Evolutionary conservation across 177 flowering plant species (phyloP), one percentile per base, ranked within the genome.

Genomic region (Vitis hybrid): DNA sequence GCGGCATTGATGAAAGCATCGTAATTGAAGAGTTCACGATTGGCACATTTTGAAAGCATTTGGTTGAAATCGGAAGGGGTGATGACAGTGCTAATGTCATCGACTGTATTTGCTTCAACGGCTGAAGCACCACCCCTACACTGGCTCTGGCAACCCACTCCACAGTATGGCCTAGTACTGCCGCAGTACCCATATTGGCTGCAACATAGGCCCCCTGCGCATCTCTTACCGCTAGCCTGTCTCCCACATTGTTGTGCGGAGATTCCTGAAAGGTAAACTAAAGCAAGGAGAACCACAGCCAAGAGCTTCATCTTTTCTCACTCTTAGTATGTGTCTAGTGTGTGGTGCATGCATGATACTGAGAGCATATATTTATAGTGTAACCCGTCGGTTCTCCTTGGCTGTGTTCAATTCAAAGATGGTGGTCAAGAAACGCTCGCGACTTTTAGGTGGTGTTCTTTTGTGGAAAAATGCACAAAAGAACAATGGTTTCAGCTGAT

Each of bases 171-270:
- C 5, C 49, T 2, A 1, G 73, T 77, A 52, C 32, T 69, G 59
- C 80, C 80, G 30, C 80, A 77, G 52, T 56, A 77, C 14, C 80
- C 80, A 17, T 8, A 73, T 55, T 73, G 50, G 60, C 80, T 77
- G 63, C 80, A 77, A 45, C 80, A 73, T 2, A 23, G 58, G 10
- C 73, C 70, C 50, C 56, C 56, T 2, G 76, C 59, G 54, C 80
- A 77, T 19, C 49, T 69, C 76, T 4, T 62, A 58, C 11, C 70
- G 56, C 1, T 73, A 26, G 30, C 73, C 55, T 77, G 76, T 13
- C 45, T 73, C 52, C 80, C 80, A 61, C 80, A 77, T 59, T 77
- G 76, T 56, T 77, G 70, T 1, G 72, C 72, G 3, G 77, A 21
- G 18, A 13, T 52, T 52, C 14, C 17, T 30, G 30, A 10, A 48